These are phyloP conservation scores for Candida morakotiae DNA, from an alignment of 805 yeast genomes.

Conservation along the genomic window DNA sequence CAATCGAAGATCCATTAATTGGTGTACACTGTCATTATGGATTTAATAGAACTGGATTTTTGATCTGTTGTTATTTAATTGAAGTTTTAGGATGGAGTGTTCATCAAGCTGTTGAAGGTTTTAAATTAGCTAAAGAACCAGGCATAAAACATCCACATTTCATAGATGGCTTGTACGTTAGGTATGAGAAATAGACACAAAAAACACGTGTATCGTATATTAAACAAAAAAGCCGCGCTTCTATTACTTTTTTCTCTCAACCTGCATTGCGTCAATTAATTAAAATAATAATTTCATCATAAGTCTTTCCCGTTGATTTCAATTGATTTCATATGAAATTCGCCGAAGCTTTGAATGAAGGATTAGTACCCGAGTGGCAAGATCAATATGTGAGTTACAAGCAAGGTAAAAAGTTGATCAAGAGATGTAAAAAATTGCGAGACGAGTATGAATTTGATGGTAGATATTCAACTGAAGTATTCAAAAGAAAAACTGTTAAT, in stretches of 20 bases:
- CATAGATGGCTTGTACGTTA: constrained; percentile 63
- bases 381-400: constrained; percentile 74
- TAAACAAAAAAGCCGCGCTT: background rate
- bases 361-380: constrained; percentile 84
- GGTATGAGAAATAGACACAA: constrained; percentile 40
- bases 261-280: no score
- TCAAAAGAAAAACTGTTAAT: background rate
- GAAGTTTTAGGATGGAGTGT: constrained; percentile 59
- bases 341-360: constrained; percentile 61
- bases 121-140: constrained; percentile 54
- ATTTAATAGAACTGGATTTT: constrained; percentile 72
- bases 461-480: background rate
- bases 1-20: constrained; percentile 31
- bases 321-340: constrained; percentile 71
- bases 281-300: background rate
- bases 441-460: constrained; percentile 6
- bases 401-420: constrained; percentile 51
- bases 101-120: constrained; percentile 59
- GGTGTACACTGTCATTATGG: constrained; percentile 83
- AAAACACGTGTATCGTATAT: background rate
- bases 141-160: constrained; percentile 79
- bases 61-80: constrained; percentile 65
- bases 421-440: constrained; percentile 22
- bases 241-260: background rate
- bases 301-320: background rate